These are phyloP conservation scores for Creolimax fragrantissima DNA, from an alignment of 78 protist genomes.

Conservation along the genomic window DNA sequence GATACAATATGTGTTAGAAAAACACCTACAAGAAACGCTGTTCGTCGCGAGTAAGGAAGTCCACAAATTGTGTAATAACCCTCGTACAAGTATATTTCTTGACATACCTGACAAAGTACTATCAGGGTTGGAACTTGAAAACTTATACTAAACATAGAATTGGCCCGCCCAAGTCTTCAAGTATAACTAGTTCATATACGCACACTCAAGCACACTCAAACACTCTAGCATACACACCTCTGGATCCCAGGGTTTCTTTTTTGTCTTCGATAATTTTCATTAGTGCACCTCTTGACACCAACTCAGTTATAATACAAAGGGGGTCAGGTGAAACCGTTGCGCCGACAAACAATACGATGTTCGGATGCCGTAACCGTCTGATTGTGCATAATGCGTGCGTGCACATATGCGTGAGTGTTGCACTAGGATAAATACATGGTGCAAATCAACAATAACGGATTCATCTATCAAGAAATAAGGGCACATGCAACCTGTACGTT, in stretches of 20 bases:
- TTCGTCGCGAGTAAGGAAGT: background rate
- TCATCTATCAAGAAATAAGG: too few species aligned
- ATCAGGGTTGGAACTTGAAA: background rate
- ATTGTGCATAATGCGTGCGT: background rate
- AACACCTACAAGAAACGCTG: too few species aligned
- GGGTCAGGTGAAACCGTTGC: constrained; percentile 36
- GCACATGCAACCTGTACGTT: too few species aligned
- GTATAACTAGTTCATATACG: background rate
- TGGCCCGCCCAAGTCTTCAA: too few species aligned
- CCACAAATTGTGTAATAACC: background rate
- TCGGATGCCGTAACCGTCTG: constrained; percentile 23
- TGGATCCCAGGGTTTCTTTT: background rate
- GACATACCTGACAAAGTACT: too few species aligned
- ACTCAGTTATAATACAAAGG: constrained; percentile 14
- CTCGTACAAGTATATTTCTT: too few species aligned
- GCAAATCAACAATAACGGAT: too few species aligned
- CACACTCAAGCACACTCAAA: background rate
- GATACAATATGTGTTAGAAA: background rate
- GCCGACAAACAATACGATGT: constrained; percentile 16
- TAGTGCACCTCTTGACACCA: background rate
- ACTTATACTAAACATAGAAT: background rate
- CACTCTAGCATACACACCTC: background rate
- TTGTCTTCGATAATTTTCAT: background rate
- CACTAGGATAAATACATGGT: too few species aligned
- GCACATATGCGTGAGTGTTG: background rate